Evolutionary conservation across 371 early-diverging fungal genomes (phyloP), one percentile per base, ranked within the genome.

Genomic region (Umbelopsis sp.): DNA sequence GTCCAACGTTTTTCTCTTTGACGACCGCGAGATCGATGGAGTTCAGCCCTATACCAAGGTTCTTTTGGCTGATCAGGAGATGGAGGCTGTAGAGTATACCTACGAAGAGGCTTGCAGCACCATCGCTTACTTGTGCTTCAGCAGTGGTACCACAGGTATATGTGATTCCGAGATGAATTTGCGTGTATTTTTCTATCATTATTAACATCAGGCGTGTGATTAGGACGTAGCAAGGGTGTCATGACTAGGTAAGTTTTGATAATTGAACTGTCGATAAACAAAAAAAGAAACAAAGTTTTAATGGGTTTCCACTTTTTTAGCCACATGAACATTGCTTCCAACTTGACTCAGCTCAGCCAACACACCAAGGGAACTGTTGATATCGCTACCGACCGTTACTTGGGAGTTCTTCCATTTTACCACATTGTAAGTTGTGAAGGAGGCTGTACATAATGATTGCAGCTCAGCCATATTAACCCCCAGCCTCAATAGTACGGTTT

Each of bases 371-470:
- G 29, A 14, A 35, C 29, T 35, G n/a, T 57, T 35, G 14, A 57
- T 37, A 5, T 57, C 35, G 37, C 32, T 35, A 57, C 37, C 18
- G 57, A 57, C 11, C 57, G 57, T 32, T 57, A 80, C 63, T 71
- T 92, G 46, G 91, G 85, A 5, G 80, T 91, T 18, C 81, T 94
- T 52, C 95, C 95, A 1, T 88, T 91, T 66, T 95, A 87, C 77
- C 96, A 95, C 68, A 86, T 92, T 52, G 57, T 57, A 57, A 57
- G 57, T 25, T 9, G 18, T 22, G 22, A 22, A 22, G 18, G 18
- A 57, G 18, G 12, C 12, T 10, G 41, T 41, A 12, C 41, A 7
- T 41, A 12, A 12, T 12, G 12, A 41, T 41, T 12, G 2, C 41
- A 41, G 41, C 12, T 41, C 41, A 10, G 41, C 7, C 10, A 12